Base-by-base conservation (phyloP, 2,329 filamentous ascomycete genomes). In the Pyrenophora seminiperda region DNA sequence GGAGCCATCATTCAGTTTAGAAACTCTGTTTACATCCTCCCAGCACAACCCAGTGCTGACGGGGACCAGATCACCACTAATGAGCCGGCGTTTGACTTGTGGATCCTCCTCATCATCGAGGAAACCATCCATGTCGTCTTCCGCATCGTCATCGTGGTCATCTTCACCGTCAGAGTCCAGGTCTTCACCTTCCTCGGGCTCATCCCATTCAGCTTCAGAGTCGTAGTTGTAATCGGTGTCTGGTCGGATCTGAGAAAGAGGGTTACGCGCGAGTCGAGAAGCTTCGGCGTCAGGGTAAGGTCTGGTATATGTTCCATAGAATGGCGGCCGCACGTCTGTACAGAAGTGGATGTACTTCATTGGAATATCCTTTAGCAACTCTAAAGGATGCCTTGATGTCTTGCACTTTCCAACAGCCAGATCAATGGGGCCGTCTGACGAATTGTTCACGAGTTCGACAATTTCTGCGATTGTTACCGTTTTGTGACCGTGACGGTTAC, bases 61-160 rank as follows among this genome's bases (percentile, higher is more conserved):
- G 0, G 91, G 90, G 65, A 92, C 84, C 64, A 95, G 80, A 58
- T 90, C 85, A 22, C 86, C 84, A 24, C 77, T 83, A 63, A 82
- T 76, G 5, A 81, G 72, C 75, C 86, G 73, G 69, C 82, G 76
- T 77, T 83, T 81, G 71, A 79, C 57, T 74, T 77, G 68, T 73
- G 75, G 52, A 76, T 82, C 65, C 72, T 94, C 90, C 44, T 95
- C 90, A 5, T 90, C 90, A 61, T 96, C 92, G 1, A 97, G 78
- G 66, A 97, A 97, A 14, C 86, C 92, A 3, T 91, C 90, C 86
- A 96, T 88, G 52, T 95, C 91, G 55, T 90, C 88, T 13, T 90
- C 88, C n/a, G 85, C 87, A 9, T 90, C 81, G 41, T 88, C 85
- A 19, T 88, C 87, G 7, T 87, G 83, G 41, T 84, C 81, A 5